phyloP scores from a whole-genome alignment of 305 asterid genomes.

The Euphrasia arctica region DNA sequence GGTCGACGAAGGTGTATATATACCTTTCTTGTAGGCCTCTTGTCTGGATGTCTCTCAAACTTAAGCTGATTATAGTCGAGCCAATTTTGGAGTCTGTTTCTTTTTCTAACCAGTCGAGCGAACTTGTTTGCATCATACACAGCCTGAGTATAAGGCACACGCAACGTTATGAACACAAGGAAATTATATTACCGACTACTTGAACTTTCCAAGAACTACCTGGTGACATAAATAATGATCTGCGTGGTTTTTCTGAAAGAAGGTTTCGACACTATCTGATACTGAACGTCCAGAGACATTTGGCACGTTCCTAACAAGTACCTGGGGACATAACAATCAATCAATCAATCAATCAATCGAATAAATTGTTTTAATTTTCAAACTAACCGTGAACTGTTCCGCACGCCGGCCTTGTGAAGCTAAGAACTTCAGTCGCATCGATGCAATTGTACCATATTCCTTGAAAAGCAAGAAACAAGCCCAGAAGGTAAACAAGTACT shows the following conservation, averaged over 20 bases:
- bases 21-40: conserved; percentile 77
- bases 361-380: neutral
- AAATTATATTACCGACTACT: neutral
- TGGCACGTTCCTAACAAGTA: conserved; percentile 87
- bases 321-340: conserved; percentile 43
- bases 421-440: conserved; percentile 73
- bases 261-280: conserved; percentile 66
- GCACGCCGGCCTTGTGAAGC: conserved; percentile 81
- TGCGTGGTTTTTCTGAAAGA: conserved; percentile 76
- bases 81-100: conserved; percentile 84
- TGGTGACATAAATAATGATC: conserved; percentile 92
- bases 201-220: conserved; percentile 36
- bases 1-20: conserved; percentile 21
- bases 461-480: conserved; percentile 83
- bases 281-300: conserved; percentile 61
- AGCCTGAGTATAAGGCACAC: conserved; percentile 42
- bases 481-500: conserved; percentile 90
- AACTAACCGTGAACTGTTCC: conserved; percentile 89
- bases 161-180: neutral
- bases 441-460: conserved; percentile 77
- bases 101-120: conserved; percentile 59
- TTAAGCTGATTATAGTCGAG: conserved; percentile 86
- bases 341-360: neutral
- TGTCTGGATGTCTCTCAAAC: conserved; percentile 78
- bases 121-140: conserved; percentile 88